Conservation (phyloP, 768 basidiomycete species). For the Leucosporidium creatinivorum region DNA sequence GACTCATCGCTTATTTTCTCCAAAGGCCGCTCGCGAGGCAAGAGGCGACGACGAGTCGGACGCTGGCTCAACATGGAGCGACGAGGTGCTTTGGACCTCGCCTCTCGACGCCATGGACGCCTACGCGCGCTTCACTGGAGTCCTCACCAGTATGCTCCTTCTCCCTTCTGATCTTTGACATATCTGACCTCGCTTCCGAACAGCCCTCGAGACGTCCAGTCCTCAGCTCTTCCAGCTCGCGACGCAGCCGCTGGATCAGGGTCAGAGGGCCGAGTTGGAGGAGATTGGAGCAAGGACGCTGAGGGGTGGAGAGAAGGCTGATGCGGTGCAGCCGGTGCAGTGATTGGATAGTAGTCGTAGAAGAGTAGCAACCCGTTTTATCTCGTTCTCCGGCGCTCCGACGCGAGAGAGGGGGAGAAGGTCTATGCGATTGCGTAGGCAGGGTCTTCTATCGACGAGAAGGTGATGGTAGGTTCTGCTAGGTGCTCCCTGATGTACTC, state of each 20-base stretch:
- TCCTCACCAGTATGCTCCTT: conserved; percentile 59
- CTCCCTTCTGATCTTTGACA: not conserved
- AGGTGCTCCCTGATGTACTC: conserved; percentile 30
- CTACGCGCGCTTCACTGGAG: conserved; percentile 68
- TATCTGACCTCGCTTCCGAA: not conserved
- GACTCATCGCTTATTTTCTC: too few relatives aligned
- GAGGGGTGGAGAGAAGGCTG: not conserved
- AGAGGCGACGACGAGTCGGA: conserved; percentile 45
- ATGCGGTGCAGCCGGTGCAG: not conserved
- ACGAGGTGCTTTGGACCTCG: conserved; percentile 79
- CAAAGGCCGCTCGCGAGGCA: conserved; percentile 41
- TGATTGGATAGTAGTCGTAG: too few relatives aligned
- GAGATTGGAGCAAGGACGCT: not conserved
- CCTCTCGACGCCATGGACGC: conserved; percentile 71
- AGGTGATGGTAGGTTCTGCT: conserved; percentile 11
- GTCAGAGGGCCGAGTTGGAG: not conserved
- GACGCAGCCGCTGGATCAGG: not conserved
- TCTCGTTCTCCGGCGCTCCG: too few relatives aligned
- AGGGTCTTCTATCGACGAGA: conserved; percentile 22
- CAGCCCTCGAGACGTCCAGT: not conserved
- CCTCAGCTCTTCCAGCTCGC: not conserved
- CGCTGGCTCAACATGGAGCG: conserved; percentile 48
- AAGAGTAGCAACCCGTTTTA: too few relatives aligned
- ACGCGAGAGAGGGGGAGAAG: too few relatives aligned
- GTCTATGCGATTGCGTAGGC: too few relatives aligned